These are phyloP conservation scores for Blastomyces parvus DNA, from an alignment of 2,329 filamentous ascomycete genomes.

Conservation along the genomic window DNA sequence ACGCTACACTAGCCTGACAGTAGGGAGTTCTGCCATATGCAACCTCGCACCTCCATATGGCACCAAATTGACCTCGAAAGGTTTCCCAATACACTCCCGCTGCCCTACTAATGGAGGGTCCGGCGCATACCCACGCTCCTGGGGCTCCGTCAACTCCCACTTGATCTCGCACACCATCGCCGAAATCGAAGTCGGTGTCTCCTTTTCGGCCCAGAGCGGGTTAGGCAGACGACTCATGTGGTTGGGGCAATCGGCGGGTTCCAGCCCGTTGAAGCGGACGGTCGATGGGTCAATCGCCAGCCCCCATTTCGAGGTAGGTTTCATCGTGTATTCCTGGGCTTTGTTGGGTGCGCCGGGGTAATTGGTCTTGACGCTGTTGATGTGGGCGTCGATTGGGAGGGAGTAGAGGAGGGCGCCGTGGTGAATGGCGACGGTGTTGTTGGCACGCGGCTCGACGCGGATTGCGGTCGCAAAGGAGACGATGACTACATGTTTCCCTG, in stretches of 20 bases:
- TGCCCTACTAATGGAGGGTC: conserved; percentile 26
- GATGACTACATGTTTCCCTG: conserved; percentile 27
- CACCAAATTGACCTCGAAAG: conserved; percentile 31
- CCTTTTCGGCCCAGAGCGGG: conserved; percentile 17
- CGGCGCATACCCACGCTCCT: conserved; percentile 24
- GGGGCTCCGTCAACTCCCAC: conserved; percentile 24
- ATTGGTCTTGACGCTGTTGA: conserved; percentile 20
- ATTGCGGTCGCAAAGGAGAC: conserved; percentile 29
- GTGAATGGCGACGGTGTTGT: conserved; percentile 37
- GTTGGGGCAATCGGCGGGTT: conserved; percentile 8
- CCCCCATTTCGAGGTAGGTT: conserved; percentile 24
- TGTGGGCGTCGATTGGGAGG: conserved; percentile 28
- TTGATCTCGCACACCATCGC: conserved; percentile 31
- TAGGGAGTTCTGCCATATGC: conserved; percentile 39
- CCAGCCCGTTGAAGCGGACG: conserved; percentile 24
- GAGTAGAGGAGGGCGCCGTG: conserved; percentile 39
- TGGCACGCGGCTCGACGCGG: conserved; percentile 31
- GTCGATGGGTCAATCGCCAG: conserved; percentile 28
- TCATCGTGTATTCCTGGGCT: conserved; percentile 30
- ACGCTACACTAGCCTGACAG: conserved; percentile 14
- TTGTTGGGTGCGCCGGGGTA: conserved; percentile 23
- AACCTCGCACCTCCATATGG: conserved; percentile 42
- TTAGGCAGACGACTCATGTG: conserved; percentile 12
- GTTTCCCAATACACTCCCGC: conserved; percentile 28
- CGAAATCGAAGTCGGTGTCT: conserved; percentile 14